Evolutionary conservation across 768 basidiomycete genomes (phyloP), one percentile per base, ranked within the genome.

Genomic region (Boletus vermiculosoides): DNA sequence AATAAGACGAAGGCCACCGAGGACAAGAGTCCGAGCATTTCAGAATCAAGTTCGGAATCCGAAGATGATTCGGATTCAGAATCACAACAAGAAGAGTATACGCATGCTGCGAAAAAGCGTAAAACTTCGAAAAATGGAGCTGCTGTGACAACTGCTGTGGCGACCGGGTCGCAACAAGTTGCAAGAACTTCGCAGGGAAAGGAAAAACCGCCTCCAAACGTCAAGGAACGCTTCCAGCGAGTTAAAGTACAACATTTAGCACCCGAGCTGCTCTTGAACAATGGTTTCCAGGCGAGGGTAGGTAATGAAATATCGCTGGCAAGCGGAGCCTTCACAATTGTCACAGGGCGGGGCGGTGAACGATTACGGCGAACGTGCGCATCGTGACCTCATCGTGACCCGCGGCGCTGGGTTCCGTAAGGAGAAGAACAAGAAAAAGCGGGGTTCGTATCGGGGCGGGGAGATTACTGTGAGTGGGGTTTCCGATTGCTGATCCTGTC

Each of bases 401-500:
- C 84, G 94, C 1, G 96, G 96, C 3, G 88, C 91, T 47, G 93
- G 93, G 3, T 99, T 99, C 79, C 83, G 94, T 53, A 99, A 98
- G 74, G 96, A 97, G 80, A 99, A 99, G 76, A 98, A 97, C 77
- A 99, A 98, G 84, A 98, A 98, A 77, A 99, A 99, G 77, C 79
- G 90, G 64, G 96, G 94, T 4, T 93, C 88, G 58, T 98, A 98
- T 73, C 83, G 84, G 45, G 94, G 96, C 13, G 96, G 96, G 40
- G 92, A 95, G 68, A 99, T 99, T 58, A 96, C 94, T 47, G 93
- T 95, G 62, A 70, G 83, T 72, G 6, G 18, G 23, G 16, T 18
- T 30, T 61, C 23, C 5, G 7, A 45, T 41, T n/a, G 25, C 18
- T 50, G 36, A 31, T 56, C 16, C 4, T 22, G 28, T 31, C 51